Conservation (phyloP, 148 eudicot species). For the Spergularia marina region DNA sequence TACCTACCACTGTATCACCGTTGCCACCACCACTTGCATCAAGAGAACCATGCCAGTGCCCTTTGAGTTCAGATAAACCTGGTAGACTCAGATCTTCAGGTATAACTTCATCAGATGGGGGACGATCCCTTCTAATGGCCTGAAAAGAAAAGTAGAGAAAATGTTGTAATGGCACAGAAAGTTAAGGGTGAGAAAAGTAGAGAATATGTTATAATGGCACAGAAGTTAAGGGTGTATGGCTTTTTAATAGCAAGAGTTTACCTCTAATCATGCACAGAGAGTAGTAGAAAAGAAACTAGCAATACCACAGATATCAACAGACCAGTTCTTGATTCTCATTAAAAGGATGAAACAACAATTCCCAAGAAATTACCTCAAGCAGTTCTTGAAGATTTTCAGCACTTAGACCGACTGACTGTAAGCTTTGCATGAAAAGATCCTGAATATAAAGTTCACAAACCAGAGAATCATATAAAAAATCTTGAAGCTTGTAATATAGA, state of each 20-base stretch:
- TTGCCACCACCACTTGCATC: slow-evolving; percentile 99
- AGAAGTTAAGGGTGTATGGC: not conserved
- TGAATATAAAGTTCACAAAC: slow-evolving; percentile 31
- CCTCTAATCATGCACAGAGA: not conserved
- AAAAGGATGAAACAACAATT: not conserved
- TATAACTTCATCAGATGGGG: slow-evolving; percentile 65
- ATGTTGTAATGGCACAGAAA: not conserved
- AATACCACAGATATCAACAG: not conserved
- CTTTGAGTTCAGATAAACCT: slow-evolving; percentile 94
- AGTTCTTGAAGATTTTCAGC: slow-evolving; percentile 78
- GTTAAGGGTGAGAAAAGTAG: not conserved
- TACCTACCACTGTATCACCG: slow-evolving; percentile 92
- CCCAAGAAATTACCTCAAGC: slow-evolving; percentile 57
- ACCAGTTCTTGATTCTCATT: not conserved
- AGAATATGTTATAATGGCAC: no score
- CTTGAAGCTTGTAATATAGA: not conserved
- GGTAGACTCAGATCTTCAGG: slow-evolving; percentile 89
- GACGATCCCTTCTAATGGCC: slow-evolving; percentile 62
- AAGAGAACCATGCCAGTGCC: slow-evolving; percentile 95
- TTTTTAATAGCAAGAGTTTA: not conserved
- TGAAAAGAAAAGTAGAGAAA: slow-evolving; percentile 24
- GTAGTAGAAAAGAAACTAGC: not conserved
- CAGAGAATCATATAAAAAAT: not conserved
- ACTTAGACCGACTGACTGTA: slow-evolving; percentile 75
- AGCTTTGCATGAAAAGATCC: slow-evolving; percentile 90